Conservation (phyloP, 352 stramenopile genomes). For the Phytopythium litorale region DNA sequence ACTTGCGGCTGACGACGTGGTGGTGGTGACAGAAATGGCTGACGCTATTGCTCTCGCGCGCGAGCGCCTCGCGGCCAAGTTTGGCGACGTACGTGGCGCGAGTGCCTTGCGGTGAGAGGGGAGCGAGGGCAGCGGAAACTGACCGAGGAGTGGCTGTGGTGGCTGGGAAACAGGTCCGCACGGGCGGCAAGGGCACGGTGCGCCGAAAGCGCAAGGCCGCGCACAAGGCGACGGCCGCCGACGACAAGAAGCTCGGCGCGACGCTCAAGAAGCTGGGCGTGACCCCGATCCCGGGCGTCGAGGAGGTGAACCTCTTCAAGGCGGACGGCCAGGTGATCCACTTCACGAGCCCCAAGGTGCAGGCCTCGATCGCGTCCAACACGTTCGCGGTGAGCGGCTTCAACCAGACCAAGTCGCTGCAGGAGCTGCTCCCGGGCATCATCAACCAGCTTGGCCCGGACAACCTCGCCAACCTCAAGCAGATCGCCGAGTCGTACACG, state of each 20-base stretch:
- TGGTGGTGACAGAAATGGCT: conserved; percentile 52
- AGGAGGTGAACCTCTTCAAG: conserved; percentile 99
- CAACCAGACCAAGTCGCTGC: conserved; percentile 95
- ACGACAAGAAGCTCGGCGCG: conserved; percentile 97
- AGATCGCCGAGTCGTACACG: conserved; percentile 90
- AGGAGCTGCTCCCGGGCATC: conserved; percentile 97
- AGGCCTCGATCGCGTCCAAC: conserved; percentile 97
- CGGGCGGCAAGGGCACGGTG: conserved; percentile 94
- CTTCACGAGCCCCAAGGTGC: conserved; percentile 97
- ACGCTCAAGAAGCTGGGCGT: conserved; percentile 98
- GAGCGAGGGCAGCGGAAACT: background rate
- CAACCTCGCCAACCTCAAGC: conserved; percentile 95
- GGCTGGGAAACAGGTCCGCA: conserved; percentile 58
- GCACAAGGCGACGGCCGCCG: conserved; percentile 90
- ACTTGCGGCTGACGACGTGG: background rate
- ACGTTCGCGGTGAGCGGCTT: conserved; percentile 97
- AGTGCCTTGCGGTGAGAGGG: background rate
- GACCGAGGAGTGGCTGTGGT: background rate
- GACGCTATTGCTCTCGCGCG: conserved; percentile 88
- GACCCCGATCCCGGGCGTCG: conserved; percentile 97
- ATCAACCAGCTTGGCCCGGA: conserved; percentile 98
- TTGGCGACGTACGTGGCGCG: conserved; percentile 49
- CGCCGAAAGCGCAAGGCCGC: conserved; percentile 96
- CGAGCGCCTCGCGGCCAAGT: conserved; percentile 84
- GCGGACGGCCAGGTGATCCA: conserved; percentile 98